Conservation (phyloP, 345 rosid species). For the Eucalyptus sp. region DNA sequence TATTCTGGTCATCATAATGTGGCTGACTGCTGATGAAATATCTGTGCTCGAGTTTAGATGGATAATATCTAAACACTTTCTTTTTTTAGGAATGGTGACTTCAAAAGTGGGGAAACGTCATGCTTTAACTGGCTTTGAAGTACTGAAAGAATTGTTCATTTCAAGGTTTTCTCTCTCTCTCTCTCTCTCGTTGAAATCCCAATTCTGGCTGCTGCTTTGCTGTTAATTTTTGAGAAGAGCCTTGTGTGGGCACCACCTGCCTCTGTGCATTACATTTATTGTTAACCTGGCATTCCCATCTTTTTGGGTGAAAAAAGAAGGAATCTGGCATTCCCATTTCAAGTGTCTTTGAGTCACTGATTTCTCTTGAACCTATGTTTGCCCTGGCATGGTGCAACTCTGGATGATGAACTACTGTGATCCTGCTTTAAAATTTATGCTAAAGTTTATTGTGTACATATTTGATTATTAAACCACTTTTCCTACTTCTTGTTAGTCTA, state of each 20-base stretch:
- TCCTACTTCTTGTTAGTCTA: constrained; percentile 26
- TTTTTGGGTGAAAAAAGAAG: not conserved
- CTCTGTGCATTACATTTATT: not conserved
- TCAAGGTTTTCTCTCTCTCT: constrained; percentile 25
- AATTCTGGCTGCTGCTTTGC: not conserved
- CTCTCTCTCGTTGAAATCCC: not conserved
- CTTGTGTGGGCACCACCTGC: not conserved
- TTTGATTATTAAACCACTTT: not conserved
- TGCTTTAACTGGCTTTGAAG: constrained; percentile 86
- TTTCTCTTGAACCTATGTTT: not conserved
- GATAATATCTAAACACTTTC: not conserved
- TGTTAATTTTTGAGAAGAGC: not conserved
- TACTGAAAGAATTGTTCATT: constrained; percentile 68
- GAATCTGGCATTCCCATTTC: not conserved
- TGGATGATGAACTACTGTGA: not conserved
- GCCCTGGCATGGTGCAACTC: not conserved
- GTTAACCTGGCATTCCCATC: not conserved
- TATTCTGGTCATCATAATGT: not conserved
- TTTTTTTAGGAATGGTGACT: constrained; percentile 68
- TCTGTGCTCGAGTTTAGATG: not conserved
- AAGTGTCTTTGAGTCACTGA: not conserved
- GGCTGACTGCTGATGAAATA: not conserved
- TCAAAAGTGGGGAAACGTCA: constrained; percentile 92
- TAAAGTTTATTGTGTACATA: not conserved
- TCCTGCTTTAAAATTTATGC: not conserved